Evolutionary conservation across 306 rosid species (phyloP).

Genomic region (Dalbergia oliveri): DNA sequence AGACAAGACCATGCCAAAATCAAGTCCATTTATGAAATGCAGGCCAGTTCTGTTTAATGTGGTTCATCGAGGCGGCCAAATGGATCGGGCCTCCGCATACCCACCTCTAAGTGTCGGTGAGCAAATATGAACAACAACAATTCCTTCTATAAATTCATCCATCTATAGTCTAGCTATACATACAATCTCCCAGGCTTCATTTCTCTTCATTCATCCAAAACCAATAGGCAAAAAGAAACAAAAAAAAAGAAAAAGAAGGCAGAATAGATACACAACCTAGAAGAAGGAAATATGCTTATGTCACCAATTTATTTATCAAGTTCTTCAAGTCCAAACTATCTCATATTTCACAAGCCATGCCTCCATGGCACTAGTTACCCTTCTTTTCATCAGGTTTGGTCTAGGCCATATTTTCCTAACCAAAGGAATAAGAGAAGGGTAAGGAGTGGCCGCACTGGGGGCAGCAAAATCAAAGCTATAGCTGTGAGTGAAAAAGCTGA

Average conservation of each 20-base stretch:
- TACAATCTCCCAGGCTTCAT: too few species aligned
- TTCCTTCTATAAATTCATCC: neutral
- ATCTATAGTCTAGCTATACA: neutral
- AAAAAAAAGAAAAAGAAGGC: too few species aligned
- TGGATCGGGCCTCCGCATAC: too few species aligned
- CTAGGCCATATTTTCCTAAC: conserved; percentile 39
- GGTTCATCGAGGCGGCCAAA: too few species aligned
- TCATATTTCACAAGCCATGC: conserved; percentile 46
- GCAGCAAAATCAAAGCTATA: conserved; percentile 43
- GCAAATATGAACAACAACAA: too few species aligned
- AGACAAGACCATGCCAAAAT: too few species aligned
- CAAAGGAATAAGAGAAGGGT: conserved; percentile 18
- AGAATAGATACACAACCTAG: too few species aligned
- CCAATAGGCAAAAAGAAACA: neutral
- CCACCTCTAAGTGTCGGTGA: too few species aligned
- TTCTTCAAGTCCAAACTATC: conserved; percentile 4
- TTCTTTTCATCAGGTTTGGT: conserved; percentile 35
- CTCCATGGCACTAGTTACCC: conserved; percentile 18
- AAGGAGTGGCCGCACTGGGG: neutral
- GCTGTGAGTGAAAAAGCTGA: neutral
- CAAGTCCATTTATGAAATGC: too few species aligned
- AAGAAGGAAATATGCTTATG: conserved; percentile 41
- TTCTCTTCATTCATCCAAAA: neutral
- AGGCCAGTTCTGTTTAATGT: too few species aligned
- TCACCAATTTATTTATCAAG: conserved; percentile 40